Evolutionary conservation across 2,329 filamentous ascomycete species (phyloP).

Genomic region (Nakataea oryzae): DNA sequence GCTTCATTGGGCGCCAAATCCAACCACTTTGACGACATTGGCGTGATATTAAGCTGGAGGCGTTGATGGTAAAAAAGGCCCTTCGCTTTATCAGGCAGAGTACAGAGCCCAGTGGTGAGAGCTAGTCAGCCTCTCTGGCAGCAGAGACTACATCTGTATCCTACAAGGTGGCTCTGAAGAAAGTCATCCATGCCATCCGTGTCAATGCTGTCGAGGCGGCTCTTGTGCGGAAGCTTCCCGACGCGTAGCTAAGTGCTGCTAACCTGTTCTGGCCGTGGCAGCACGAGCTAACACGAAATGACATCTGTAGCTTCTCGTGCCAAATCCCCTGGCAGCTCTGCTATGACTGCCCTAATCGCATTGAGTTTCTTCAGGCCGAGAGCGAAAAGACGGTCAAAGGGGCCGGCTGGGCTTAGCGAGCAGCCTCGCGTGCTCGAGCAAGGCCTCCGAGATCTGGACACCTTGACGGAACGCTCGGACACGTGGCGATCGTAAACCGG

Average conservation of each 20-base stretch:
- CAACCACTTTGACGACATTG: constrained; percentile 14
- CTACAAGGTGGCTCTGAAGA: constrained; percentile 24
- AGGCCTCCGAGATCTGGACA: neutral
- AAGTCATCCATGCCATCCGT: constrained; percentile 15
- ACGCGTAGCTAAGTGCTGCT: neutral
- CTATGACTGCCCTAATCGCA: neutral
- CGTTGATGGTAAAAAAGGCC: neutral
- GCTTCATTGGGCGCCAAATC: constrained; percentile 14
- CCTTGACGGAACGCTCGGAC: neutral
- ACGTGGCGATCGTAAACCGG: neutral
- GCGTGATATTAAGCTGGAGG: constrained; percentile 25
- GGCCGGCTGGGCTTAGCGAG: neutral
- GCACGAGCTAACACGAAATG: neutral
- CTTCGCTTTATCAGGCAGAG: neutral
- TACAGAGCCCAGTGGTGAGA: constrained; percentile 22
- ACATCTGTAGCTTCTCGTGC: neutral
- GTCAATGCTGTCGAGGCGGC: constrained; percentile 14
- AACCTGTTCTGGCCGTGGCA: too few relatives aligned
- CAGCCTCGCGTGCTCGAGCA: neutral
- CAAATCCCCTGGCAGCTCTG: neutral
- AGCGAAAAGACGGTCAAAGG: neutral
- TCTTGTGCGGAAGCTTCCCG: constrained; percentile 12
- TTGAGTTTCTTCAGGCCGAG: neutral
- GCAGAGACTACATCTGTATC: constrained; percentile 30
- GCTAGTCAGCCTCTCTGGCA: constrained; percentile 23